Evolutionary conservation across 2,329 filamentous ascomycete genomes (phyloP), one percentile per base, ranked within the genome.

Genomic region (Fusarium nelsonii): DNA sequence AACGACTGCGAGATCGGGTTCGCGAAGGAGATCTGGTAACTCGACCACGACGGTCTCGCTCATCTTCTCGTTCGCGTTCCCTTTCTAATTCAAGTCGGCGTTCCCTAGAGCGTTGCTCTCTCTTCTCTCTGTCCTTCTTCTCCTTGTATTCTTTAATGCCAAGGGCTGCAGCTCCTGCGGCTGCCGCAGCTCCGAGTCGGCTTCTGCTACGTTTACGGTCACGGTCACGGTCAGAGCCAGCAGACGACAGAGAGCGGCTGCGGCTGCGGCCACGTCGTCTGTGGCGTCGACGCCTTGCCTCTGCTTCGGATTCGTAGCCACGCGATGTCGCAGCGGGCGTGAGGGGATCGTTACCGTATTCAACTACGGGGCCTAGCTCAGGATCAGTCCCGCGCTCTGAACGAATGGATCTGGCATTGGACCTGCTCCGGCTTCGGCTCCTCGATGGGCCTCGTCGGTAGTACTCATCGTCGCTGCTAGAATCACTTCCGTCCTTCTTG

Each of bases 361-460:
- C 86, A 84, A 90, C 87, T 84, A 90, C 68, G 68, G 68, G 84
- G 81, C 87, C 88, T 88, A 90, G 81, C 81, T 89, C 87, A 82
- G 84, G 84, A 87, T 90, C 87, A 89, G 85, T 84, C 77, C 79
- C 80, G 75, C 81, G 80, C 78, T 84, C 83, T 73, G 83, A 83
- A 80, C 83, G 80, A 78, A 78, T 80, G 81, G 81, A 80, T 80
- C 80, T 79, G 80, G 83, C 81, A 75, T 78, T 77, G 79, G 86
- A 87, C 80, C 83, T 85, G 81, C 83, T 85, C 77, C 84, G 75
- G 72, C 77, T 79, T 48, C 75, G 70, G 65, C 77, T 81, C 74
- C 76, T 76, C 51, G 77, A 78, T 52, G 74, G 77, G 75, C 78
- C 76, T 62, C 76, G 74, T 58, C 75, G 71, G 66, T 79, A 73